Evolutionary conservation across 139 green algal species (phyloP), one percentile per base, ranked within the genome.

Genomic region (Diplosphaera chodatii): DNA sequence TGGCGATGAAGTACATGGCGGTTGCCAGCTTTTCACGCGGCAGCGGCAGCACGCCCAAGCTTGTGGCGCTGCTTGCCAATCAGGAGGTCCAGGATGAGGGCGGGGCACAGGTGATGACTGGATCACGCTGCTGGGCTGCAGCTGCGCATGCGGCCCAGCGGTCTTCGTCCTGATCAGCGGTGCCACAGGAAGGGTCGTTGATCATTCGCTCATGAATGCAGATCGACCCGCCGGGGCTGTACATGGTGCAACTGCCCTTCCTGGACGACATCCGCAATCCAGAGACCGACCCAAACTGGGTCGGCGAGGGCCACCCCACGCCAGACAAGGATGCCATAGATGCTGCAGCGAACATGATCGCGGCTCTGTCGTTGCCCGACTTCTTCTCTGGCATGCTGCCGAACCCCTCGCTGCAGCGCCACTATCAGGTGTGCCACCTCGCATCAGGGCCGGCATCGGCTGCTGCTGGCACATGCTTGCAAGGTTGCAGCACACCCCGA

Each of bases 61-160:
- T 92, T 48, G 86, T 89, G 63, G 86, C 86, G 1, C 74, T 91
- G 33, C 25, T 91, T 29, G 33, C 87, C 0, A 73, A 84, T 33
- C 33, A 88, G 59, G 86, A 92, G 68, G 59, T 64, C 13, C 28
- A 78, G 34, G 78, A 86, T 41, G 66, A 72, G 40, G 64, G 76
- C 68, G 81, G 78, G 4, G 18, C 31, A 5, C 82, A 87, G 77
- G 76, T 80, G 8, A 23, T 67, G 63, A n/a, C n/a, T n/a, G n/a
- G n/a, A n/a, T n/a, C n/a, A n/a, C n/a, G n/a, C n/a, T n/a, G n/a
- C n/a, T n/a, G n/a, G n/a, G n/a, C n/a, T n/a, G n/a, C n/a, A n/a
- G n/a, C n/a, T n/a, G n/a, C n/a, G n/a, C n/a, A n/a, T n/a, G n/a
- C n/a, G n/a, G n/a, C n/a, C n/a, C n/a, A n/a, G n/a, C n/a, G n/a